Evolutionary conservation across 2,329 filamentous ascomycete species (phyloP), one percentile per base, ranked within the genome.

Genomic region (Venturia aucupariae): DNA sequence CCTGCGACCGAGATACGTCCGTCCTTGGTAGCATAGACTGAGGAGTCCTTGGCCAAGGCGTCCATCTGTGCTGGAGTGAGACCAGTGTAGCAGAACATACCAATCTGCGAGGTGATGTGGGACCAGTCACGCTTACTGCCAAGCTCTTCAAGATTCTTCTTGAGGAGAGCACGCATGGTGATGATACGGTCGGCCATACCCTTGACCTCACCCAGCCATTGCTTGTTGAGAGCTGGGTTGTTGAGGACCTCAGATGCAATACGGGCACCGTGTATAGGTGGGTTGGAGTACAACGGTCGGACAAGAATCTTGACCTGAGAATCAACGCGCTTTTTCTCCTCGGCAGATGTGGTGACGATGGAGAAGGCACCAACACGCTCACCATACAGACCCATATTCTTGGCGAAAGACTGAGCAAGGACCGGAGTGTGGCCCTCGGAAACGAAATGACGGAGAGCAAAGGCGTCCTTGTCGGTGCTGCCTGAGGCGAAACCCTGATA

Each of bases 351-450:
- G 75, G 88, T 90, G 72, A 97, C 89, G 70, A 97, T 84, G 71
- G 92, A 96, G 85, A 99, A 97, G 69, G 92, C 92, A 74, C 94
- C 94, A 67, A 96, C 91, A 80, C 94, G 93, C 84, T 99, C 94
- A 75, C 94, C 94, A 76, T 99, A 97, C 68, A 99, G 90, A 80
- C 94, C 94, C 93, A 99, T 97, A 86, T 99, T 99, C 89, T 97
- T 97, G 76, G 93, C 93, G 78, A 97, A 97, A 63, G 90, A 94
- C 82, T 97, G 93, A 72, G 90, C 88, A 68, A 97, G 86, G 74
- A 86, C 87, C 75, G 94, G 86, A 75, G 91, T 86, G 82, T 96
- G 92, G 72, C 93, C 93, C 80, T 97, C 82, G 80, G 91, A 84
- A 76, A 97, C 86, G 77, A 99, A 99, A 83, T 97, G 84, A 70